Evolutionary conservation across 1,284 basidiomycete genomes (phyloP), one percentile per base, ranked within the genome.

Genomic region (Sporisorium graminicola): DNA sequence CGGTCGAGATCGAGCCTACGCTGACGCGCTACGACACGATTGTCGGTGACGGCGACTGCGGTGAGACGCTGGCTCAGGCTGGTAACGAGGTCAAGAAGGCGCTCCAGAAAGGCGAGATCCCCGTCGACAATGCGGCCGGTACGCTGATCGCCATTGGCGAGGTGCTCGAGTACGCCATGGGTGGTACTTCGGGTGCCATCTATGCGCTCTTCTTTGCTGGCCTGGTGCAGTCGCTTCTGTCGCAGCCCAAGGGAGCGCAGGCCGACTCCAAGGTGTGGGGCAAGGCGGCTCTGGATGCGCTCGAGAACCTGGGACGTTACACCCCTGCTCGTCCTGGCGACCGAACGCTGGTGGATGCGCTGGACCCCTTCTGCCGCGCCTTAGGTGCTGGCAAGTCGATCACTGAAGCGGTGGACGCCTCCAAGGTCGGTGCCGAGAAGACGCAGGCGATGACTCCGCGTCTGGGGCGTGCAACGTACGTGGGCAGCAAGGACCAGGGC

Each of bases 311-410:
- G 44, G 74, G 78, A 40, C 84, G 83, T 51, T 88, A 90, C 82
- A 90, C 89, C 0, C 89, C 89, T 0, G 89, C 89, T 7, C 86
- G 88, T 64, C 86, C 87, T 6, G 90, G 89, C 1, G 89, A 90
- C 79, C 87, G 89, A 12, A 90, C 89, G 0, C 79, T 90, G 44
- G 86, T 90, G 22, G 89, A 90, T 58, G 87, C 89, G 0, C 86
- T 90, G 2, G 66, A 78, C 18, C 89, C 89, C 10, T 88, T 90
- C 71, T 88, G 87, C 73, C 75, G 75, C 18, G 76, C 84, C 2
- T 80, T 89, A 8, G 79, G 76, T 5, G 64, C 55, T 3, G 86
- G 81, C 26, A 77, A 81, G 44, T 65, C 71, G 7, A 73, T 89
- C 8, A 46, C 73, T 3, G 80, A 85, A 20, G 88, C 88, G 2